Base-by-base conservation (phyloP, 1,284 basidiomycete species). In the Ceraceosorus guamensis region DNA sequence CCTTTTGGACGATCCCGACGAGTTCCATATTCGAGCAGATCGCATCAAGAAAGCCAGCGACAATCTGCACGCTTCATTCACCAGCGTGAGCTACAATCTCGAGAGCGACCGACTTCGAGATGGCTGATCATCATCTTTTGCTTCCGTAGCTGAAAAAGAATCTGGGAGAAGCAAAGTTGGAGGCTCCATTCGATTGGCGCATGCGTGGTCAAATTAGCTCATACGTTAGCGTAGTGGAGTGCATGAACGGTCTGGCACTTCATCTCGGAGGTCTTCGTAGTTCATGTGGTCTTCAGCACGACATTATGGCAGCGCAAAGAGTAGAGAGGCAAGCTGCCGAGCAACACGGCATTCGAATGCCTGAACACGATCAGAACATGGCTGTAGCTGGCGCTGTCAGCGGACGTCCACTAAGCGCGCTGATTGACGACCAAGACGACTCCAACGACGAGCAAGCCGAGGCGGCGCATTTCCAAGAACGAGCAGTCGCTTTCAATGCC, bases 1-100 rank as follows among this genome's bases (percentile, higher is more conserved):
- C 50, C 51, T 71, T 35, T 60, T 73, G 11, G 70, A 73, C 34
- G 70, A 72, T 54, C 64, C 65, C 5, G 55, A 60, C 49, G 60
- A 71, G 35, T 67, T 72, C 45, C 58, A 67, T 53, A 65, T 71
- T 56, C 59, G 63, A 51, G 62, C 63, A 46, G 63, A 71, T 8
- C 57, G 57, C 41, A 66, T 72, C 59, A 68, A 70, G 53, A 59
- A 57, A 30, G 70, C 70, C 48, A 71, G 68, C 53, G 67, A 70
- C 48, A 65, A 70, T 37, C 70, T 70, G 35, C 69, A 73, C 59
- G 57, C 66, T 32, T 68, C 67, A 39, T 72, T 70, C 60, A 70
- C 63, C 45, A 57, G 56, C 43, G 39, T 41, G 39, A 41, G 39
- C 16, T 11, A 16, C 1, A 16, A 16, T 3, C 39, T 11, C 39